These are phyloP conservation scores for Penicillium sp. DNA, from an alignment of 2,329 filamentous ascomycete genomes.

Conservation along the genomic window DNA sequence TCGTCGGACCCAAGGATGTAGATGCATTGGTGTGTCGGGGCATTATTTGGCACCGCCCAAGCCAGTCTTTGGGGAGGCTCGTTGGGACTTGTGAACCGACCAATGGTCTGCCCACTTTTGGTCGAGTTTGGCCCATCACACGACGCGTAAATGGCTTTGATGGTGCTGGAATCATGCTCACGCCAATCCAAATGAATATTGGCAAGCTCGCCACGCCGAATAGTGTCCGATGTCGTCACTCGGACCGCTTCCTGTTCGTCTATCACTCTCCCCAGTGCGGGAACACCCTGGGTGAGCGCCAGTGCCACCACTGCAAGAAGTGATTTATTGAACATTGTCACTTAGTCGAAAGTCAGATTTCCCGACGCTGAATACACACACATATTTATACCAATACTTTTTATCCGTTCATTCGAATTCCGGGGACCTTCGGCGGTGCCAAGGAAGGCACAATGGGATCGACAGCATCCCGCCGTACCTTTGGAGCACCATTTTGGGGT, in stretches of 20 bases:
- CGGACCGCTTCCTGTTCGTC: not conserved
- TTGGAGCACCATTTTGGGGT: not conserved
- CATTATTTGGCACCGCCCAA: conserved; percentile 13
- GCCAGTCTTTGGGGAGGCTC: conserved; percentile 11
- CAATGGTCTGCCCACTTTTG: conserved; percentile 1
- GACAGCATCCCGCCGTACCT: not conserved
- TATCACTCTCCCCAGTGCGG: not conserved
- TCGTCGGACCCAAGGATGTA: not conserved
- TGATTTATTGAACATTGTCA: conserved; percentile 2
- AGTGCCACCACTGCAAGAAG: not conserved
- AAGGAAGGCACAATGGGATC: conserved; percentile 3
- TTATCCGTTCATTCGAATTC: not conserved
- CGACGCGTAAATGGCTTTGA: conserved; percentile 6
- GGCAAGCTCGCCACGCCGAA: conserved; percentile 9
- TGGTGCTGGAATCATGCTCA: not conserved
- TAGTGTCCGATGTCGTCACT: conserved; percentile 6
- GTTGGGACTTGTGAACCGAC: not conserved
- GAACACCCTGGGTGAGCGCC: not conserved
- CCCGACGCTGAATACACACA: not conserved
- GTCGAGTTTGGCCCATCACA: not conserved
- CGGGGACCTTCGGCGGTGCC: conserved; percentile 9
- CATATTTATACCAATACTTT: not conserved
- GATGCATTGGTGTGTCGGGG: conserved; percentile 4
- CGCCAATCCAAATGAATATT: conserved; percentile 11
- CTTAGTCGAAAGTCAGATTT: not conserved